Evolutionary conservation across 371 early-diverging fungal species (phyloP).

Genomic region (Batrachochytrium dendrobatidis): DNA sequence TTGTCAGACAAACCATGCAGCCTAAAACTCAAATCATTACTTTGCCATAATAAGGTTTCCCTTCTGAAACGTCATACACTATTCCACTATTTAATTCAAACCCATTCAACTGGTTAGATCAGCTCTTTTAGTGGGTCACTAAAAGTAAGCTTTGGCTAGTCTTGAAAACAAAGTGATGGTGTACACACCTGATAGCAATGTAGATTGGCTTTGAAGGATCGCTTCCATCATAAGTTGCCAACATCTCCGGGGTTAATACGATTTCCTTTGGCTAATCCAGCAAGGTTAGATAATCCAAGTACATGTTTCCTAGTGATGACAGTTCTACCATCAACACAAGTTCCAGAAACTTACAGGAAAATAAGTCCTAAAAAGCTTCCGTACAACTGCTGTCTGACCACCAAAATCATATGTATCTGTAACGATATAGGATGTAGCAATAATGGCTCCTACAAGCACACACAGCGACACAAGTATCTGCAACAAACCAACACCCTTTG

Average conservation of each 20-base stretch:
- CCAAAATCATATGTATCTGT: conserved; percentile 16
- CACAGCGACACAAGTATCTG: background rate
- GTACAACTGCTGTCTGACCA: background rate
- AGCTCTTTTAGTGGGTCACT: background rate
- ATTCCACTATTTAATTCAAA: conserved; percentile 47
- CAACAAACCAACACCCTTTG: background rate
- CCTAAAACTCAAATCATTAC: conserved; percentile 16
- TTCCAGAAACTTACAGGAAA: conserved; percentile 1
- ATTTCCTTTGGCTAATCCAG: background rate
- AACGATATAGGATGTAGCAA: conserved; percentile 8
- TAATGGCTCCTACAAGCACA: conserved; percentile 6
- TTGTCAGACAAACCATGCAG: background rate
- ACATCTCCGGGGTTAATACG: conserved; percentile 50
- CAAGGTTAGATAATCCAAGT: background rate
- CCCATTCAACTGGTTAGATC: background rate
- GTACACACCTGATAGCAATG: conserved; percentile 61
- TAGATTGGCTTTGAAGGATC: conserved; percentile 64
- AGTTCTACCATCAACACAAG: background rate
- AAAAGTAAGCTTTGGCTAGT: background rate
- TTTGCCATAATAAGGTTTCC: conserved; percentile 58
- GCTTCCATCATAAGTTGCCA: conserved; percentile 62
- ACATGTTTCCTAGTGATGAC: background rate
- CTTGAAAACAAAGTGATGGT: background rate
- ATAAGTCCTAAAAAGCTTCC: conserved; percentile 3
- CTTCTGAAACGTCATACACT: conserved; percentile 71